Evolutionary conservation across 768 basidiomycete genomes (phyloP), one percentile per base, ranked within the genome.

Genomic region (Galerina sulciceps): DNA sequence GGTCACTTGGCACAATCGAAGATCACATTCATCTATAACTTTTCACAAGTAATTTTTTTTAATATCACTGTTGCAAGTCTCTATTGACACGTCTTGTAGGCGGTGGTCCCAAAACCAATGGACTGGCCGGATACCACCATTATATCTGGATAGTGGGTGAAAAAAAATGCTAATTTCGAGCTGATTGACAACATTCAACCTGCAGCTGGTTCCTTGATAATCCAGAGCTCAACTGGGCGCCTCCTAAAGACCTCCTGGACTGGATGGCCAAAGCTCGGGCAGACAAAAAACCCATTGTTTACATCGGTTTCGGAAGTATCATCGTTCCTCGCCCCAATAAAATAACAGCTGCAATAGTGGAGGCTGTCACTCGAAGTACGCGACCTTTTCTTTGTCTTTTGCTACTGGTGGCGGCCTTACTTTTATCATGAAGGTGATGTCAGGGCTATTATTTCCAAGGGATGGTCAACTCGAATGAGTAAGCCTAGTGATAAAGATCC

Each of bases 221-320:
- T 57, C 80, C 85, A 9, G 88, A 89, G 55, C 69, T 76, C 8
- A 75, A 73, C 49, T 90, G 88, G 88, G 73, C 71, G 4, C 81
- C 87, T 2, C 81, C 86, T 0, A 60, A 72, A 10, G 73, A 73
- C 13, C 76, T 90, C 1, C 48, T 82, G 1, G 73, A 74, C 11
- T 90, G 83, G 70, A 87, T 90, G 72, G 68, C 67, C 15, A 79
- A 82, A 60, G 88, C 88, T 1, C 76, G 80, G 15, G 60, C 63
- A 3, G 86, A 88, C 53, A 73, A 74, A 1, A 86, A 85, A 64
- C 76, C 86, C 0, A 76, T 90, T 46, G 88, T 90, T 2, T 90
- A 90, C 67, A 88, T 90, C 48, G 87, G 87, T 1, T 89, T 89
- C 62, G 88, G 87, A 1, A 86, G 84, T 23, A 87, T 90, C 56